These are phyloP conservation scores for Daedalea quercina DNA, from an alignment of 768 basidiomycete genomes.

Conservation along the genomic window DNA sequence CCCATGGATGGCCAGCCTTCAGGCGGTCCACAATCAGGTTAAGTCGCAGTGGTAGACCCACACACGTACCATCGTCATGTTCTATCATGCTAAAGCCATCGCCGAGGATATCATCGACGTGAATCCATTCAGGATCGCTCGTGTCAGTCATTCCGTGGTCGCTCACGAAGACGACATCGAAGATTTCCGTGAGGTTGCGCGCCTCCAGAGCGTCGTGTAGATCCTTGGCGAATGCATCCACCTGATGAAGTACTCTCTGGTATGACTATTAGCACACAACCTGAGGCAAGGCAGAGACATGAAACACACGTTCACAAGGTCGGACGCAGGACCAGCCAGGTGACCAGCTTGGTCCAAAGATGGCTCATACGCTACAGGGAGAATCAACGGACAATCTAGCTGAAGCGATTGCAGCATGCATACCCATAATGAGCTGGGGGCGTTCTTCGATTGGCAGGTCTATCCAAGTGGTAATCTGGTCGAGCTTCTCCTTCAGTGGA, in stretches of 20 bases:
- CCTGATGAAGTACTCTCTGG: conserved; percentile 55
- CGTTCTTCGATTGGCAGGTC: conserved; percentile 65
- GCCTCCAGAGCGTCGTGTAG: conserved; percentile 55
- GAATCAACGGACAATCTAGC: neutral
- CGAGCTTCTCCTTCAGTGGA: conserved; percentile 60
- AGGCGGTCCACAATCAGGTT: neutral
- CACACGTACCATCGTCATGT: conserved; percentile 56
- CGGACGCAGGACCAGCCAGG: conserved; percentile 58
- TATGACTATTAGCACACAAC: neutral
- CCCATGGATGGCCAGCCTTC: conserved; percentile 87
- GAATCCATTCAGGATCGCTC: conserved; percentile 65
- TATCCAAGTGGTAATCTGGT: conserved; percentile 77
- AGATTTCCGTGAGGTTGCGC: conserved; percentile 75
- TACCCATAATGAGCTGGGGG: conserved; percentile 75
- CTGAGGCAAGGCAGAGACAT: neutral
- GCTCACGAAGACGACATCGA: conserved; percentile 86
- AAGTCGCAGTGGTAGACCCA: neutral
- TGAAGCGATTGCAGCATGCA: conserved; percentile 4
- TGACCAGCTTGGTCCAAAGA: conserved; percentile 86
- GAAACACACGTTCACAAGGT: conserved; percentile 57
- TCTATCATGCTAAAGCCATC: conserved; percentile 51
- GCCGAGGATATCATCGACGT: conserved; percentile 78
- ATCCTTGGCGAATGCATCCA: conserved; percentile 71
- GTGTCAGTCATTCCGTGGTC: conserved; percentile 94
- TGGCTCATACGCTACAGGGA: conserved; percentile 63